Conservation (phyloP, 805 yeast species). For the Kodamaea sagamina region DNA sequence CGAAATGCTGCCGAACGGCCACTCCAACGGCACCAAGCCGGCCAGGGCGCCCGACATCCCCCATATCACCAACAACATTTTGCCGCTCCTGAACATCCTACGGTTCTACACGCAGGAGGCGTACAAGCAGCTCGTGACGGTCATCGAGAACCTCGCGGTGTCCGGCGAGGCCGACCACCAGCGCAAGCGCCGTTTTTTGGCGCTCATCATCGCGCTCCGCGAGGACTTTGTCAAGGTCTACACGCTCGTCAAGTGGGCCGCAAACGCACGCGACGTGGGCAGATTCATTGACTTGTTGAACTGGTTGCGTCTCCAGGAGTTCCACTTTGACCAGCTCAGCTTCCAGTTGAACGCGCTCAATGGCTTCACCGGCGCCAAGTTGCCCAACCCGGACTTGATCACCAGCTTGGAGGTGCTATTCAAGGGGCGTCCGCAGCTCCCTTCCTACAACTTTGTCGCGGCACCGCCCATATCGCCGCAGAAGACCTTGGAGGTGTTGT, state of each 20-base stretch:
- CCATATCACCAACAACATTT: conserved; percentile 70
- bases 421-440: conserved; percentile 73
- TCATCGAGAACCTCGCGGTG: conserved; percentile 58
- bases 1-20: conserved; percentile 8
- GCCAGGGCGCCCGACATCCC: conserved; percentile 51
- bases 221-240: conserved; percentile 83
- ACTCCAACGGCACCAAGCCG: conserved; percentile 7
- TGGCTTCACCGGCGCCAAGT: conserved; percentile 80
- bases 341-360: conserved; percentile 69
- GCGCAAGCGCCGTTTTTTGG: conserved; percentile 69
- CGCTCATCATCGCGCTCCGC: conserved; percentile 68
- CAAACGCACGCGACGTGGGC: conserved; percentile 68
- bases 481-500: conserved; percentile 60
- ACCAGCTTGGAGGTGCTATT: conserved; percentile 86
- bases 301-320: conserved; percentile 82
- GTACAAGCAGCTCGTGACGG: conserved; percentile 60
- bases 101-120: conserved; percentile 61
- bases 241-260: conserved; percentile 88
- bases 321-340: conserved; percentile 58
- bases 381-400: conserved; percentile 86
- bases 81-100: conserved; percentile 62
- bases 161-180: conserved; percentile 51
- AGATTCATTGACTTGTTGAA: conserved; percentile 81
- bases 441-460: conserved; percentile 60
- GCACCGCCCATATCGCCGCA: conserved; percentile 51